Base-by-base conservation (phyloP, 495 filamentous ascomycete species). In the Tetracladium setigerum region DNA sequence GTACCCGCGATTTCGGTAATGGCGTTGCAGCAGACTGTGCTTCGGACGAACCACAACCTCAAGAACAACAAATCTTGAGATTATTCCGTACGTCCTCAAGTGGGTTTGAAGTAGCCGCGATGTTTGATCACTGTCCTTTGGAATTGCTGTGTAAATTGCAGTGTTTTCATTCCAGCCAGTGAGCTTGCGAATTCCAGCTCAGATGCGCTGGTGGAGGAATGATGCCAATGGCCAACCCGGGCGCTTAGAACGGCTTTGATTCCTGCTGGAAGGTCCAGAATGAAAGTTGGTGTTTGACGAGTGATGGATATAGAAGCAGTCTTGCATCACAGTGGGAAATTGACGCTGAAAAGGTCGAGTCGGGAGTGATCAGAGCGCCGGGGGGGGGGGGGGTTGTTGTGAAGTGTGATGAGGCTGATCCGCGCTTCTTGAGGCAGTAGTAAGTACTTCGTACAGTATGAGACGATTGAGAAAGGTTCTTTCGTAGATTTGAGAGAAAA, bases 101-200 rank as follows among this genome's bases (percentile, higher is more conserved):
- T 51, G 5, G n/a, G 48, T 51, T 52, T 52, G n/a, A 37, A 31
- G 44, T 53, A 48, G 45, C 30, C 50, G 50, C 50, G 45, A 44
- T 39, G 50, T 53, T 48, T 53, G 50, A 53, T 38, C 40, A 27
- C 2, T 19, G 22, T n/a, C 14, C 31, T 30, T 35, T 44, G 33
- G 30, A 37, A 33, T 16, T 30, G n/a, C 39, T 10, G 37, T 34
- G 39, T 33, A n/a, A 44, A 53, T 42, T 44, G 41, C 34, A 40
- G 44, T 48, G 24, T 43, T 39, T 40, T 39, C 44, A 38, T 24
- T 16, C 48, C 13, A 35, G 16, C 50, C 44, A 53, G 41, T 53
- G 33, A 44, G 2, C 2, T n/a, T 19, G 40, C 38, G 36, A 44
- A 22, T 10, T n/a, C 15, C 40, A 27, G 22, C 3, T 27, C 22